phyloP scores from a whole-genome alignment of 2,329 filamentous ascomycete genomes.

The Emmonsia crescens region DNA sequence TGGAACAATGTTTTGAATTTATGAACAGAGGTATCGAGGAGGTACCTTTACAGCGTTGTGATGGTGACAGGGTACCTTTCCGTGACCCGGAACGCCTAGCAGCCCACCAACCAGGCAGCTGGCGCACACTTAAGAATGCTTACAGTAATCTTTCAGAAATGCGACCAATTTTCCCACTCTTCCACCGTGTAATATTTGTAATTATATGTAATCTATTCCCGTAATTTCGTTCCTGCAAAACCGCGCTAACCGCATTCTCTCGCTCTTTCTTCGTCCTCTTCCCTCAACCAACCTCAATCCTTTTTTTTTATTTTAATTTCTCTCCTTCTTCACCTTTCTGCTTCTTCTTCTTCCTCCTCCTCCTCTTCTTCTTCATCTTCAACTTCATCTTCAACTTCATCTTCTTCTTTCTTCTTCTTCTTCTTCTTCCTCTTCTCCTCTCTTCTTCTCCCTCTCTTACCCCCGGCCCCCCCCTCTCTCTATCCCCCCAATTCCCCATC shows the following conservation, averaged over 20 bases:
- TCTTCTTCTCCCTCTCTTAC: conserved; percentile 10
- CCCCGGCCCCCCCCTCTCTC: conserved; percentile 6
- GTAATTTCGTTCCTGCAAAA: background rate
- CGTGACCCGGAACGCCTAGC: background rate
- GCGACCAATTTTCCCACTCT: no score
- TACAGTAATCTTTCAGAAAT: background rate
- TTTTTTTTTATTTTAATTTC: background rate
- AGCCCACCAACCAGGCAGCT: background rate
- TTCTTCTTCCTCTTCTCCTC: conserved; percentile 11
- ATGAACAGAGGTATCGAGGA: background rate
- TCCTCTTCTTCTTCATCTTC: conserved; percentile 7
- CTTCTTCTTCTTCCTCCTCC: background rate
- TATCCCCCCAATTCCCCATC: no score
- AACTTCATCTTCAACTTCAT: conserved; percentile 13
- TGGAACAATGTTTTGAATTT: background rate
- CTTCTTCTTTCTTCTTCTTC: conserved; percentile 12
- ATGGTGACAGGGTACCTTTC: background rate
- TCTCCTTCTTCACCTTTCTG: conserved; percentile 13
- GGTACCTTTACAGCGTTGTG: background rate
- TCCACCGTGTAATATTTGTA: no score
- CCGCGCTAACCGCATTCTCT: background rate
- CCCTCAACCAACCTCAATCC: background rate
- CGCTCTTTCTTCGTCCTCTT: background rate
- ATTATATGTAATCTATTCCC: background rate
- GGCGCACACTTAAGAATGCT: background rate